phyloP scores from a whole-genome alignment of 306 rosid species.

The Lotus japonicus region DNA sequence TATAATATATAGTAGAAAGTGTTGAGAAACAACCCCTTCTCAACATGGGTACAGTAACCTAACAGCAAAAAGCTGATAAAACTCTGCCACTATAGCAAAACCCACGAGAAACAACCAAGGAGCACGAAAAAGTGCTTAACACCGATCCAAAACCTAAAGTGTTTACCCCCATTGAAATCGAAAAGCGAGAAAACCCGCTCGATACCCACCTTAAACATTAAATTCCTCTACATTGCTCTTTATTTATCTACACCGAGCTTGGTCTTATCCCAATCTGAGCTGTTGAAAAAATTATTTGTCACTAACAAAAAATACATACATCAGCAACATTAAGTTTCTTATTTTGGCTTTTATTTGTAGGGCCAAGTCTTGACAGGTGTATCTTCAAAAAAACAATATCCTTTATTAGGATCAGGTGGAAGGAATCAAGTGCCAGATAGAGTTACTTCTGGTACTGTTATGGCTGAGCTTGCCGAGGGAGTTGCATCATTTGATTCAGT shows the following conservation, averaged over 20 bases:
- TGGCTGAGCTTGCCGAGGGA: conserved; percentile 59
- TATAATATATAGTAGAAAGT: too few species aligned
- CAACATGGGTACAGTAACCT: too few species aligned
- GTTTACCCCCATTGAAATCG: too few species aligned
- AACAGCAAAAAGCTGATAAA: too few species aligned
- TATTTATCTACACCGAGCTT: conserved; percentile 9
- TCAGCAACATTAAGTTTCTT: neutral
- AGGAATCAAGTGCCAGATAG: conserved; percentile 64
- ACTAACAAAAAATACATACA: neutral
- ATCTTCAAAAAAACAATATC: conserved; percentile 66
- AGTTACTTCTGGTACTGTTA: conserved; percentile 49
- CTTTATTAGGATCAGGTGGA: conserved; percentile 67
- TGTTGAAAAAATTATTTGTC: neutral
- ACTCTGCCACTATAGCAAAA: too few species aligned
- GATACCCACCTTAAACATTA: too few species aligned
- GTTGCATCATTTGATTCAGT: conserved; percentile 44
- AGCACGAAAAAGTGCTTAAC: too few species aligned
- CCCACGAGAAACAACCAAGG: too few species aligned
- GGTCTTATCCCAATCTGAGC: neutral
- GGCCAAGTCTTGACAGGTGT: conserved; percentile 50
- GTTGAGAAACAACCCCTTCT: too few species aligned
- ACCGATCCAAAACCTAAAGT: too few species aligned
- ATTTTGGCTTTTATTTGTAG: conserved; percentile 22
- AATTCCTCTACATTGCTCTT: neutral
- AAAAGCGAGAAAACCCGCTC: too few species aligned